phyloP scores from a whole-genome alignment of 306 rosid species.

The Vigna reflexopilosa region DNA sequence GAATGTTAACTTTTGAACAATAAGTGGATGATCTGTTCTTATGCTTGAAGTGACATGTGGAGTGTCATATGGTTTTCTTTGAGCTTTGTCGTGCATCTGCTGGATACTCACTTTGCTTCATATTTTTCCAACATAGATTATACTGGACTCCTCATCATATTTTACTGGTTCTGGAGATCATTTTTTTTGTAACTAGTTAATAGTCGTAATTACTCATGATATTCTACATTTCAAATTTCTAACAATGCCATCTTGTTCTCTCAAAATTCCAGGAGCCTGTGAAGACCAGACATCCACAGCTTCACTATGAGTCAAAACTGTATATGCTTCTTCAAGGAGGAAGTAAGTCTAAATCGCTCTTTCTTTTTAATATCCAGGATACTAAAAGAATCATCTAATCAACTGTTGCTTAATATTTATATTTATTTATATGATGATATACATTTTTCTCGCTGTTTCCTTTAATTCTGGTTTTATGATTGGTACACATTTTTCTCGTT shows the following conservation, averaged over 20 bases:
- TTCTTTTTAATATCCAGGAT: constrained; percentile 23
- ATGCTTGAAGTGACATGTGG: constrained; percentile 27
- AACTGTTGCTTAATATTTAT: constrained; percentile 23
- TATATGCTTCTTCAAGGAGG: constrained; percentile 99
- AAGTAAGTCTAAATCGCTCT: constrained; percentile 62
- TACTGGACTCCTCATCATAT: constrained; percentile 5
- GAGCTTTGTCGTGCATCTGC: constrained; percentile 10
- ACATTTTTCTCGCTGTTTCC: constrained; percentile 19
- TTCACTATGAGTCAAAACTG: constrained; percentile 97
- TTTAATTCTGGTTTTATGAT: constrained; percentile 21
- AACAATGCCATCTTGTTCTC: constrained; percentile 14
- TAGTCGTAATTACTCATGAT: background rate
- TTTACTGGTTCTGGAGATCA: constrained; percentile 15
- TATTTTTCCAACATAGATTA: constrained; percentile 17
- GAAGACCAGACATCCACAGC: constrained; percentile 98
- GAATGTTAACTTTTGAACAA: constrained; percentile 24
- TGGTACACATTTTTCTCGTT: background rate
- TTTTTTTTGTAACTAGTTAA: constrained; percentile 3
- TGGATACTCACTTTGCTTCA: constrained; percentile 34
- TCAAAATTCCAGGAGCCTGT: constrained; percentile 72
- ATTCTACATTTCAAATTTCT: constrained; percentile 34
- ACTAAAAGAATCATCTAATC: constrained; percentile 16
- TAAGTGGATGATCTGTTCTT: constrained; percentile 21
- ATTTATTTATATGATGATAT: background rate
- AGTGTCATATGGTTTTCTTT: constrained; percentile 15